Conservation (phyloP, 768 basidiomycete species). For the Russula ochroleuca region DNA sequence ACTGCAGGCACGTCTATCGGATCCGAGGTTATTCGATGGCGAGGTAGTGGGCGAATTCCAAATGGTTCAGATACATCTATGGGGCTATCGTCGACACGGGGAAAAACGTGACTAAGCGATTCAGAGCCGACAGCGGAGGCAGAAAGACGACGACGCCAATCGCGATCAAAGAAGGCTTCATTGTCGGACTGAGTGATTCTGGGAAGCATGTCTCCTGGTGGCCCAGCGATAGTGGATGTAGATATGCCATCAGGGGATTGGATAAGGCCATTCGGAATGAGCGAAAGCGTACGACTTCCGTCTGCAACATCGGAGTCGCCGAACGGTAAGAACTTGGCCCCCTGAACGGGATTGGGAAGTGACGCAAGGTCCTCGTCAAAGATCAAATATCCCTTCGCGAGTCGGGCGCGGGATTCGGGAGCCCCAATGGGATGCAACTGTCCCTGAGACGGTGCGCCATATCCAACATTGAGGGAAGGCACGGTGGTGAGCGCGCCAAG, state of each 20-base stretch:
- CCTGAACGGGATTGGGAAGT: slow-evolving; percentile 28
- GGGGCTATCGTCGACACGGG: slow-evolving; percentile 30
- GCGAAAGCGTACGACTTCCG: slow-evolving; percentile 43
- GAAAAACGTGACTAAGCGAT: slow-evolving; percentile 22
- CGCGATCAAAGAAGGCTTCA: slow-evolving; percentile 49
- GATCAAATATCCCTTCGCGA: slow-evolving; percentile 40
- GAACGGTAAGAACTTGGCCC: slow-evolving; percentile 53
- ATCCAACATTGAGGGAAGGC: slow-evolving; percentile 18
- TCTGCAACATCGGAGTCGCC: slow-evolving; percentile 40
- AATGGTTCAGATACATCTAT: slow-evolving; percentile 46
- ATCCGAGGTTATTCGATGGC: slow-evolving; percentile 31
- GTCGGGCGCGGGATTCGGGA: slow-evolving; percentile 25
- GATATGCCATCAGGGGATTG: slow-evolving; percentile 40
- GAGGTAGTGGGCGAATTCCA: slow-evolving; percentile 39
- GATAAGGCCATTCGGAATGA: slow-evolving; percentile 55
- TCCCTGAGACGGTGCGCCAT: slow-evolving; percentile 28
- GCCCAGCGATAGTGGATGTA: not conserved
- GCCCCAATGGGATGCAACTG: slow-evolving; percentile 28
- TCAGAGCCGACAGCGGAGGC: slow-evolving; percentile 26
- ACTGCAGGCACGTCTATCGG: slow-evolving; percentile 29
- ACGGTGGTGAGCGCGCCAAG: slow-evolving; percentile 24
- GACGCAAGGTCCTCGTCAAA: slow-evolving; percentile 43
- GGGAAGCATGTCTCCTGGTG: slow-evolving; percentile 35
- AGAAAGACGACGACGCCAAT: slow-evolving; percentile 41
- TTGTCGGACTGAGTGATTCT: slow-evolving; percentile 51